Evolutionary conservation across 768 basidiomycete species (phyloP).

Genomic region (Cytidiella melzeri): DNA sequence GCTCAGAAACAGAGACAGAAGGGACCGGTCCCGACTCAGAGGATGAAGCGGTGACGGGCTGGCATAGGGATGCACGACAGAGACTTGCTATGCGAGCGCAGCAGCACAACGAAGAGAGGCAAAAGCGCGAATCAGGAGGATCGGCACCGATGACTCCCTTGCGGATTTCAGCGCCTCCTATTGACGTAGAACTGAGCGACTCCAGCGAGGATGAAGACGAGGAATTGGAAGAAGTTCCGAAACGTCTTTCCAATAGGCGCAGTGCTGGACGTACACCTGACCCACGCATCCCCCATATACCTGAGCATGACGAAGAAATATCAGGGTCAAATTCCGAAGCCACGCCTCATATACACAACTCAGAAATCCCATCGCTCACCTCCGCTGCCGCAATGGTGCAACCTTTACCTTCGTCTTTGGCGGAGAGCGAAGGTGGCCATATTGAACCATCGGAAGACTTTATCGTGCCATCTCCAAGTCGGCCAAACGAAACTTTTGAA

Average conservation of each 20-base stretch:
- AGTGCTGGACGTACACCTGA: conserved; percentile 11
- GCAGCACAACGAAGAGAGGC: conserved; percentile 52
- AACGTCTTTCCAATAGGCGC: conserved; percentile 9
- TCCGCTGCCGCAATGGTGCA: neutral
- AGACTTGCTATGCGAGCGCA: conserved; percentile 69
- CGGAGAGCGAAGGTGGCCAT: conserved; percentile 9
- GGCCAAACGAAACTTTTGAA: conserved; percentile 11
- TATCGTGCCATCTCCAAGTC: conserved; percentile 25
- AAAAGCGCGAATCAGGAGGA: conserved; percentile 39
- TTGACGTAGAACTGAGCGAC: conserved; percentile 71
- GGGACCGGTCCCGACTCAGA: conserved; percentile 50
- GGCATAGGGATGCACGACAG: conserved; percentile 59
- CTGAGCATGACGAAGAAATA: conserved; percentile 60
- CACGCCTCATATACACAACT: neutral
- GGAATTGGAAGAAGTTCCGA: conserved; percentile 11
- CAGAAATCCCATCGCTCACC: conserved; percentile 3
- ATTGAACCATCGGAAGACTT: conserved; percentile 27
- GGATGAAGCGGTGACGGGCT: conserved; percentile 45
- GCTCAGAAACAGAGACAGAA: conserved; percentile 41
- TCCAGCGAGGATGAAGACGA: conserved; percentile 72
- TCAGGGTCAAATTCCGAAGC: conserved; percentile 10
- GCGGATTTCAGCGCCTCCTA: conserved; percentile 48
- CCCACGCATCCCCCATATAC: conserved; percentile 45
- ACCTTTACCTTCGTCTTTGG: neutral
- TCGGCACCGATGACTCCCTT: conserved; percentile 24